These are phyloP conservation scores for Crithidia expoeki DNA, from an alignment of 208 protist genomes.

Conservation along the genomic window DNA sequence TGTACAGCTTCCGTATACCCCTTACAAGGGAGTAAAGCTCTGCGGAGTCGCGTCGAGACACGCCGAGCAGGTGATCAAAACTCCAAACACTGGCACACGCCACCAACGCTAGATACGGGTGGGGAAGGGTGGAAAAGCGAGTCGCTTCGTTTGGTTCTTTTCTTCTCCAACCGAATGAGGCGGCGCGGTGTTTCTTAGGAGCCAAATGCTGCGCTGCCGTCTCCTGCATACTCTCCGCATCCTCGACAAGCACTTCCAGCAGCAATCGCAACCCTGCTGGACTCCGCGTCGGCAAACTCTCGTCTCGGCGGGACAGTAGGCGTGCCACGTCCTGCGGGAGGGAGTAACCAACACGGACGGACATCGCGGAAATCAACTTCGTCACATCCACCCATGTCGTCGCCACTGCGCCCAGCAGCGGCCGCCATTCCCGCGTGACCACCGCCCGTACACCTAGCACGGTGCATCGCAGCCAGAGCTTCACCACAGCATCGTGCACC, in stretches of 20 bases:
- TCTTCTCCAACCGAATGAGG: not conserved
- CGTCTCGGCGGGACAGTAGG: slow-evolving; percentile 24
- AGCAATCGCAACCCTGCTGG: slow-evolving; percentile 50
- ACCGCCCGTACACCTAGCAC: slow-evolving; percentile 7
- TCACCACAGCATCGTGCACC: slow-evolving; percentile 32
- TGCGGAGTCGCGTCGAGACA: not conserved
- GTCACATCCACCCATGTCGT: slow-evolving; percentile 27
- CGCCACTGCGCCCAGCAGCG: slow-evolving; percentile 16
- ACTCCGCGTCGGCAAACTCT: slow-evolving; percentile 34
- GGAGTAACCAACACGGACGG: slow-evolving; percentile 24
- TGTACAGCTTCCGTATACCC: slow-evolving; percentile 25
- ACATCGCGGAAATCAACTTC: slow-evolving; percentile 8
- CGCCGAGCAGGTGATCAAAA: slow-evolving; percentile 21
- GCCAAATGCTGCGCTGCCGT: too few relatives aligned
- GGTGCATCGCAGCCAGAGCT: slow-evolving; percentile 6
- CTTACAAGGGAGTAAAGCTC: not conserved
- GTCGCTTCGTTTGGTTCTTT: not conserved
- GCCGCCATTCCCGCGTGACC: slow-evolving; percentile 30
- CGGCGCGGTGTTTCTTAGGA: too few relatives aligned
- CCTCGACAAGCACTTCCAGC: slow-evolving; percentile 54
- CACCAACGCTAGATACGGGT: slow-evolving; percentile 54
- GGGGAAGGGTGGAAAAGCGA: not conserved
- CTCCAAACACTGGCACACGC: slow-evolving; percentile 49
- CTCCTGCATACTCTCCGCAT: not conserved
- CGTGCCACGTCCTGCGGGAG: slow-evolving; percentile 25